Evolutionary conservation across 2,329 filamentous ascomycete species (phyloP), one percentile per base, ranked within the genome.

Genomic region (Aureobasidium subglaciale): DNA sequence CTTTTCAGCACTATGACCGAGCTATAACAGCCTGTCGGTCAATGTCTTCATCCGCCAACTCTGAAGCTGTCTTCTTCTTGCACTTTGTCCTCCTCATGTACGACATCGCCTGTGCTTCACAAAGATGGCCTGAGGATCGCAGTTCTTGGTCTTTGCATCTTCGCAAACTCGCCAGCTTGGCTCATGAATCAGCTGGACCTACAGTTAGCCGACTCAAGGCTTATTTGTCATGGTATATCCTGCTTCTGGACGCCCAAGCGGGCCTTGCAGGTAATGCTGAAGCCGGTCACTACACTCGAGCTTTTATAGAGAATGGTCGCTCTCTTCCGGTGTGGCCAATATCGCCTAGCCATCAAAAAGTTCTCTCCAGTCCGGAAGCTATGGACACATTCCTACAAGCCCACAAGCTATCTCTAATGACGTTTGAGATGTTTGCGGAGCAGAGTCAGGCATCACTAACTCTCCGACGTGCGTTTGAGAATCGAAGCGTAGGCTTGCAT

Each of bases 141-240:
- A 16, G 22, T 25, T 41, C 37, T 4, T 55, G 52, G 52, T 20
- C 52, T n/a, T 18, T 43, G 30, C 52, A 55, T 45, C n/a, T 55
- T n/a, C 37, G 40, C 27, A 38, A 55, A 43, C 40, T 55, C 9
- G 38, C 52, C 18, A 37, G 38, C 11, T 3, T 55, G n/a, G 40
- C 40, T 13, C 52, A 37, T 22, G 40, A 9, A 22, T 18, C 30
- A 15, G 15, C 52, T 13, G 40, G 30, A 8, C 3, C 7, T 2
- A 10, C 40, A 13, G 52, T 55, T 15, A 42, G 40, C 35, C 37
- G 52, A 11, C n/a, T 55, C 2, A 45, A 55, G 20, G 38, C 52
- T 9, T 55, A 77, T 59, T 70, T 81, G 7, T 65, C 81, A 15
- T 81, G 79, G 78, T 76, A 73, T 65, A 72, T 80, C 34, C 77